These are phyloP conservation scores for Sphaerobolus stellatus DNA, from an alignment of 1,284 basidiomycete species.

Conservation along the genomic window DNA sequence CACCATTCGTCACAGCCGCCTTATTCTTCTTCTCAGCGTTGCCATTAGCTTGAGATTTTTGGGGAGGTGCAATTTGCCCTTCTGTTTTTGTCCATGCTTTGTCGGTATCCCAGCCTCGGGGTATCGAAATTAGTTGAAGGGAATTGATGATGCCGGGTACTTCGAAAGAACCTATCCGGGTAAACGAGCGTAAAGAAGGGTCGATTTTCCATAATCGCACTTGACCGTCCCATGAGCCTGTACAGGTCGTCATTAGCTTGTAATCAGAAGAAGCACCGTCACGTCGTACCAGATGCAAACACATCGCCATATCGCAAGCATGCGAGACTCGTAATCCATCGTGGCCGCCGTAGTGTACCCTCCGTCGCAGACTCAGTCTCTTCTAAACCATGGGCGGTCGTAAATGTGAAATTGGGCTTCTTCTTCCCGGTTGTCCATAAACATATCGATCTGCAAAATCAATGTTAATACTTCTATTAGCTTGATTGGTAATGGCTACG, in stretches of 20 bases:
- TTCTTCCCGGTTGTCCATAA: conserved; percentile 95
- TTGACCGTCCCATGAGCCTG: conserved; percentile 89
- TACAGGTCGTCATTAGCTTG: conserved; percentile 6
- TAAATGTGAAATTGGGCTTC: conserved; percentile 87
- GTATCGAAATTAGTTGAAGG: conserved; percentile 73
- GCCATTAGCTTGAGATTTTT: not conserved
- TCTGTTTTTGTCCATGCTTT: conserved; percentile 42
- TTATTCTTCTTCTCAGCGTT: conserved; percentile 11
- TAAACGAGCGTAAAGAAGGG: conserved; percentile 72
- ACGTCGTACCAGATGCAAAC: conserved; percentile 77
- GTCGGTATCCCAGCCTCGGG: conserved; percentile 47
- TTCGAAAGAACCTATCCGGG: conserved; percentile 59
- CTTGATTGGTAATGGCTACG: conserved; percentile 25
- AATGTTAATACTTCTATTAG: conserved; percentile 10
- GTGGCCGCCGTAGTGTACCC: conserved; percentile 72
- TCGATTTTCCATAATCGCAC: conserved; percentile 91
- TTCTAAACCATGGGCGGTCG: conserved; percentile 85
- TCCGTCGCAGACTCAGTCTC: conserved; percentile 68
- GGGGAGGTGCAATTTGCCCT: too few species aligned
- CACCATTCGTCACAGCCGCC: not conserved
- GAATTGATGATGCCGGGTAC: conserved; percentile 87
- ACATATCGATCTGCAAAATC: conserved; percentile 68
- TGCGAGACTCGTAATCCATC: conserved; percentile 89
- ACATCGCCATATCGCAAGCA: conserved; percentile 86
- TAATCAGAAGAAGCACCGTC: too few species aligned